Base-by-base conservation (phyloP, 176 grass and related monocot genomes). In the Eleusine coracana region DNA sequence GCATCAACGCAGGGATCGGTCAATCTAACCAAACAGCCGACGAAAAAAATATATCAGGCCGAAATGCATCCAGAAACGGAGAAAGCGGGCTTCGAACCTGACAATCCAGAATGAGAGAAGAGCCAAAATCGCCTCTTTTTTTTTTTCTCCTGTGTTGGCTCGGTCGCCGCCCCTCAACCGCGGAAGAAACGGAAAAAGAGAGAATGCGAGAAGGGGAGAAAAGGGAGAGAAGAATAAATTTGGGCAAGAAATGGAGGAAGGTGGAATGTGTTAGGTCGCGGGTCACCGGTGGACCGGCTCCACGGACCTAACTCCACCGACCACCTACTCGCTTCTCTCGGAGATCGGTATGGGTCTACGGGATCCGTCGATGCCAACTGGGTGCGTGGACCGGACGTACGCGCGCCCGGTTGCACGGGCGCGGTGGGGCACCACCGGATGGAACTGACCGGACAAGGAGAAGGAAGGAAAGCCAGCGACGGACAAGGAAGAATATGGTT, bases 21-120 rank as follows among this genome's bases (percentile, higher is more conserved):
- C 4, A 54, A 54, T 54, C 3, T 18, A 2, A 21, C 63, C 46
- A 20, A 68, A 36, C 21, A 31, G 41, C 16, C 10, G 21, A 34
- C 21, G 20, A 16, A 1, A 6, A 31, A 51, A 55, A 34, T 2
- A 34, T 34, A 2, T 74, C 6, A 68, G 10, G 13, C 17, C 34
- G 1, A 16, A 68, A 56, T 21, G 10, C 44, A 5, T 20, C 21
- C 14, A 7, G 5, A 16, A 59, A 25, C 5, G 15, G 34, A 59
- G 2, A 15, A 21, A 21, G 7, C 1, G 0, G 31, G 46, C 11
- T 41, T 17, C 37, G 5, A 45, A 27, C 54, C 78, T 37, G 20
- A 38, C 14, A 56, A 80, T 69, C 78, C 12, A 31, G 78, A 69
- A 80, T 2, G 21, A 31, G 65, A 18, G 50, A 40, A 69, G 65